Evolutionary conservation across 768 basidiomycete genomes (phyloP), one percentile per base, ranked within the genome.

Genomic region (Tylopilus sp.): DNA sequence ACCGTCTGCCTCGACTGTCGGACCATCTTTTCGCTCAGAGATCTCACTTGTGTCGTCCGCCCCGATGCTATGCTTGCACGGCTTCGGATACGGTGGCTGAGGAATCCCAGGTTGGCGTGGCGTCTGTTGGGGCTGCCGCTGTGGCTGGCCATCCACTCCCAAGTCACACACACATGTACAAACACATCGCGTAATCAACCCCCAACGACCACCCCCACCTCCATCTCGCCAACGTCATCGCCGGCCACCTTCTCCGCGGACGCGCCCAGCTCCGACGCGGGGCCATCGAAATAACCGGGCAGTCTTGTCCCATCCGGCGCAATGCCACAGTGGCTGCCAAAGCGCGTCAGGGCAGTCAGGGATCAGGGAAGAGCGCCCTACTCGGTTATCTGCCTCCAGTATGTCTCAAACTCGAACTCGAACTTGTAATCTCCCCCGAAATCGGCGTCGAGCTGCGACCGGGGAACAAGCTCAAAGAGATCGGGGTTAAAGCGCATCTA

Each of bases 401-500:
- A 92, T 33, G 72, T 78, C 31, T 80, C 74, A 14, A 81, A 78
- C 52, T 92, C 85, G 65, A 87, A 94, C 60, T 89, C 77, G 57
- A 78, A 91, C 52, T 80, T 78, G 66, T 84, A 82, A 3, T 84
- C 78, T 1, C 92, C 92, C 14, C 89, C 91, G 65, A 93, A 92
- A 58, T 89, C 89, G 1, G 83, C 80, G 63, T 92, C 91, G 10
- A 94, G 80, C 50, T 94, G 92, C 5, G 79, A 78, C 8, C 70
- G 72, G 6, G 90, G 87, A 21, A 93, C 77, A 40, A 95, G 81
- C 54, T 90, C 87, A 34, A 78, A 67, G 6, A 95, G 75, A 60
- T 91, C 79, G 5, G 92, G 91, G 64, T 95, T 95, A 69, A 95
- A 94, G 22, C 86, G 83, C 85, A 94, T 90, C 87, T 90, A 38